Conservation (phyloP, 2,329 filamentous ascomycete genomes). For the Colletotrichum sp. region DNA sequence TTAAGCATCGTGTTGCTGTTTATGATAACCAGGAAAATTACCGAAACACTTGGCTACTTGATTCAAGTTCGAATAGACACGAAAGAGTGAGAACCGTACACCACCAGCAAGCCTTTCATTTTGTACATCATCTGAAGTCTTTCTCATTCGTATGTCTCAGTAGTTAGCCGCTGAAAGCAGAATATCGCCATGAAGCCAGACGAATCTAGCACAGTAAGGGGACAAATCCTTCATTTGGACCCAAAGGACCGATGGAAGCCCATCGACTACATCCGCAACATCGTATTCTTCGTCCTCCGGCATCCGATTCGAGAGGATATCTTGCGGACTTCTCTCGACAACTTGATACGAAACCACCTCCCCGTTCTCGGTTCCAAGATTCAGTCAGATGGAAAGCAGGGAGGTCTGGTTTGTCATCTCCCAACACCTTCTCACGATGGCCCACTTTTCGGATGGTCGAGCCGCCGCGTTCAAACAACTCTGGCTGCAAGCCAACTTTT, state of each 20-base stretch:
- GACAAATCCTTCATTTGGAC: slow-evolving; percentile 13
- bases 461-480: neutral
- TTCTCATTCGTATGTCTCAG: neutral
- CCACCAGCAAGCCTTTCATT: neutral
- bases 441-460: slow-evolving; percentile 22
- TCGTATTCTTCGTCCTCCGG: slow-evolving; percentile 21
- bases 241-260: slow-evolving; percentile 3
- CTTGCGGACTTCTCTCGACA: slow-evolving; percentile 16
- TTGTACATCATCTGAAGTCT: neutral
- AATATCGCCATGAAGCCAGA: neutral
- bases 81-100: neutral
- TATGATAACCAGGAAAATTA: neutral
- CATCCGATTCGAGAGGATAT: slow-evolving; percentile 7
- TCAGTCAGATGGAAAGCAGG: neutral
- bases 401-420: neutral
- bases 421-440: neutral
- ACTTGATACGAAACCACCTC: slow-evolving; percentile 20
- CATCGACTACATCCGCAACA: slow-evolving; percentile 19
- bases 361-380: slow-evolving; percentile 22
- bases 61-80: neutral
- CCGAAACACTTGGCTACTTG: neutral
- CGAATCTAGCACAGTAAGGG: neutral
- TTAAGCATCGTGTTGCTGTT: neutral
- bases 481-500: neutral
- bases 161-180: neutral